Base-by-base conservation (phyloP, 176 grass and related monocot genomes). In the Alopecurus myosuroides region DNA sequence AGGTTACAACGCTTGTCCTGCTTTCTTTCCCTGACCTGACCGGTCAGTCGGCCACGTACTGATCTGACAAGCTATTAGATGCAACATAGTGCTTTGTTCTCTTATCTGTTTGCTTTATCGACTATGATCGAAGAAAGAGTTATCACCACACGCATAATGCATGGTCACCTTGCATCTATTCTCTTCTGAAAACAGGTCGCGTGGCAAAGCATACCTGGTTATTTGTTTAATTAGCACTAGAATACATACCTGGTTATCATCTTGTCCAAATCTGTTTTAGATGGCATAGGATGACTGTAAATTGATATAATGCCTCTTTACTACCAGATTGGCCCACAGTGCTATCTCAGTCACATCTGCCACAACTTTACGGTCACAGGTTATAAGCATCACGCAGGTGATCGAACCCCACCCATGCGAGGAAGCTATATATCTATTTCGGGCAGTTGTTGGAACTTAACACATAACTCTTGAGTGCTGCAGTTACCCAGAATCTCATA, bases 81-180 rank as follows among this genome's bases (percentile, higher is more conserved):
- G 79, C 73, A 77, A 53, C 73, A 72, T 46, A 70, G 73, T 82
- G 82, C 73, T 66, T 83, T 74, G 74, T 57, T 79, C 36, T 39
- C 73, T 90, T 77, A 82, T 65, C 64, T 78, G 82, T 74, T 86
- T 56, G 65, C 88, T 82, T 90, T 90, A 56, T 78, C 78, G 64
- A 73, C 44, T 52, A 42, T 7, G 73, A 78, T 74, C 25, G 26
- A 58, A 4, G 1, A 81, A 81, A 52, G 73, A 82, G 34, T 45
- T 64, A 42, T 46, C 63, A 63, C 70, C 35, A 69, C 65, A 65
- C 29, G 18, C 30, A 64, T 18, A 58, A 49, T 74, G n/a, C n/a
- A n/a, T n/a, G 81, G 18, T 70, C 29, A 73, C 69, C 70, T 82
- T 71, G 33, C 73, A 78, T 82, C 73, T 73, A 64, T 90, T 86